A percentile compares a stretch with the other conserved stretches of the same genome.
phyloP scores from a whole-genome alignment of 2,329 filamentous ascomycete species.

The Monascus ruber region DNA sequence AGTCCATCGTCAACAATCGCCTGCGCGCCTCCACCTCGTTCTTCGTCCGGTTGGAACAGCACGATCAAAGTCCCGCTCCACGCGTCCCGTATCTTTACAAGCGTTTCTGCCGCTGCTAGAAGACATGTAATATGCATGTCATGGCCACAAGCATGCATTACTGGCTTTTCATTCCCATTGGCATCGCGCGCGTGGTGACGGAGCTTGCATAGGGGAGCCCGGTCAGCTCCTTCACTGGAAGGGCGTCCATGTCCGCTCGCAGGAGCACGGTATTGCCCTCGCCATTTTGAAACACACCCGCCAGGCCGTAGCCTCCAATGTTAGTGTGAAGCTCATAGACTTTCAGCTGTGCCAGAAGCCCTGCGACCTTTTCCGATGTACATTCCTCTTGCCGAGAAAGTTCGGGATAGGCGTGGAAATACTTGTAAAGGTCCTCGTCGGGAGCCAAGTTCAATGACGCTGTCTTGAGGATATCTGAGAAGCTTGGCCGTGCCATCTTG shows the following conservation, averaged over 20 bases:
- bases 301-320: constrained; percentile 38
- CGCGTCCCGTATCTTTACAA: constrained; percentile 31
- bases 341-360: constrained; percentile 26
- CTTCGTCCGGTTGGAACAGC: constrained; percentile 58
- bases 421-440: constrained; percentile 47
- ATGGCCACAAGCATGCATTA: constrained; percentile 53
- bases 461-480: constrained; percentile 10
- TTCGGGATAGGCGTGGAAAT: constrained; percentile 49
- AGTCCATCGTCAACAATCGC: constrained; percentile 52
- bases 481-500: constrained; percentile 21
- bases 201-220: constrained; percentile 38
- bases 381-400: constrained; percentile 46
- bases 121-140: constrained; percentile 50
- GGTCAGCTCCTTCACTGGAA: constrained; percentile 39
- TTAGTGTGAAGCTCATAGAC: constrained; percentile 28
- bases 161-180: constrained; percentile 41
- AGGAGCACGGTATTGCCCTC: constrained; percentile 34
- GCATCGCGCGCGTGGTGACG: constrained; percentile 34
- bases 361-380: constrained; percentile 39
- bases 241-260: constrained; percentile 40
- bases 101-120: constrained; percentile 41
- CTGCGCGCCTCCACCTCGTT: constrained; percentile 50
- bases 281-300: constrained; percentile 33
- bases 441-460: constrained; percentile 22
- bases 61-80: constrained; percentile 56